A percentile compares a stretch with the other conserved stretches of the same genome.
phyloP scores from a whole-genome alignment of 345 rosid genomes.

The Salix viminalis region DNA sequence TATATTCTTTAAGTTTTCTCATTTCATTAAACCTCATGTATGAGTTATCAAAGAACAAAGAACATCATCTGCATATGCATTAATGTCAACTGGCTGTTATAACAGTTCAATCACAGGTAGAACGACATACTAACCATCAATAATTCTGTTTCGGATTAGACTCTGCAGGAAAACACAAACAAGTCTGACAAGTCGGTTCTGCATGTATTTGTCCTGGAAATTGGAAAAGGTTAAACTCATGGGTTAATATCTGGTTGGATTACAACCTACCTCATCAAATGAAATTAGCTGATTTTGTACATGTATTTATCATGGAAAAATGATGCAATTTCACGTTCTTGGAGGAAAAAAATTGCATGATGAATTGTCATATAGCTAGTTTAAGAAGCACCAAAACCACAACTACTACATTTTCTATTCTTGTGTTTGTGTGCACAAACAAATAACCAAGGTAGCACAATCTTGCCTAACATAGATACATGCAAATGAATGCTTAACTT shows the following conservation, averaged over 20 bases:
- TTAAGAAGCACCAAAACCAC: neutral
- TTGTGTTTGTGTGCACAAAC: neutral
- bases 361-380: neutral
- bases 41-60: neutral
- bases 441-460: neutral
- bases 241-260: neutral
- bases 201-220: constrained; percentile 97
- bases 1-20: neutral
- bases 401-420: neutral
- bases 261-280: neutral
- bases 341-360: neutral
- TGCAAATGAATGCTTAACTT: neutral
- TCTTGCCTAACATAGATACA: neutral
- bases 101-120: neutral
- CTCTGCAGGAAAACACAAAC: constrained; percentile 97
- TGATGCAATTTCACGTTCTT: neutral
- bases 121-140: constrained; percentile 55
- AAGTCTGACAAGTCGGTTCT: constrained; percentile 97
- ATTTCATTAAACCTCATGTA: neutral
- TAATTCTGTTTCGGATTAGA: constrained; percentile 79
- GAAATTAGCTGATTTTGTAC: neutral
- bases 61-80: neutral
- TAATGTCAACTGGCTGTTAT: neutral
- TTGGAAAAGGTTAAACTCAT: constrained; percentile 1
- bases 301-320: neutral